Evolutionary conservation across 140 eudicot species (phyloP), one percentile per base, ranked within the genome.

Genomic region (Stevia rebaudiana): DNA sequence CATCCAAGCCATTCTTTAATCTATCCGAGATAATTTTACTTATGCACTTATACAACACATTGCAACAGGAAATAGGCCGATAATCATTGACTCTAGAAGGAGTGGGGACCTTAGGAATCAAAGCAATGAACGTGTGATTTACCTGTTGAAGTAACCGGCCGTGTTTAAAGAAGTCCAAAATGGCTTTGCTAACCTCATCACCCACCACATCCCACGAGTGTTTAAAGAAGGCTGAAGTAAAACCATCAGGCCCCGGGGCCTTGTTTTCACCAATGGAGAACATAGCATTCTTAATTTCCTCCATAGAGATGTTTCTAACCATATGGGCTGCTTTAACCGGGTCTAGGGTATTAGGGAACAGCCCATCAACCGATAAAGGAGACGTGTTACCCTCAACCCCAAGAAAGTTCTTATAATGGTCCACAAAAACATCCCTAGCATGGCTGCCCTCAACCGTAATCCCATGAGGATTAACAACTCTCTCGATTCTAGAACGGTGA

Each of bases 251-350:
- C 0, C 47, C 47, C 5, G 47, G 47, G 17, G 47, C 15, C 5
- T 12, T 41, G 3, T 41, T 41, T 11, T 41, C 47, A 41, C 12
- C 47, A 1, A 41, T 41, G 0, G 0, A 15, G 3, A 41, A 41
- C 0, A 41, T 0, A 0, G 6, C 16, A 11, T 1, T 5, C 3
- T 41, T 41, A 0, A 41, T 41, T 0, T 41, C 47, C 3, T 41
- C 16, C 3, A 2, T 2, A 0, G 47, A 11, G 0, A 41, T 6
- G 0, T 1, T 1, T 2, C 1, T 0, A 0, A 41, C 3, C 47
- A 41, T 41, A 0, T 2, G 0, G 0, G 0, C 1, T 0, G 17
- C 47, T 0, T 0, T 3, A 12, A 0, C 17, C 0, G 39, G 39
- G 3, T 35, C 5, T 0, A 35, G 7, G 1, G 9, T 35, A 5